Percentiles rank a stretch among this genome's conserved stretches.
Evolutionary conservation across 257 asterid species (phyloP).

Genomic region (Prunella vulgaris): DNA sequence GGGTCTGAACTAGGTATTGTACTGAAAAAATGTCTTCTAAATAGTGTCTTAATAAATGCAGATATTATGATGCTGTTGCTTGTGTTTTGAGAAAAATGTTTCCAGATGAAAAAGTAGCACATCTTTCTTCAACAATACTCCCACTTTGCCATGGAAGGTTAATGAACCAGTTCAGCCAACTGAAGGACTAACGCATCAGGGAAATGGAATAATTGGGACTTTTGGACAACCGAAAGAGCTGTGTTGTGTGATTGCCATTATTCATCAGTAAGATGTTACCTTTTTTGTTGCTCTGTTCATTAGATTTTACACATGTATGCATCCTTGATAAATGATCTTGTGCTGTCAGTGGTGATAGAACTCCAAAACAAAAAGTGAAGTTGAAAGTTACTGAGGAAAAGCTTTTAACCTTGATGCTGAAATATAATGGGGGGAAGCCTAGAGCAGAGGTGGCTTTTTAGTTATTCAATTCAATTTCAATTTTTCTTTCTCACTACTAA

Average conservation of each 20-base stretch:
- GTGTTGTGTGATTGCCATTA: conserved; percentile 85
- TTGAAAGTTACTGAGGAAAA: conserved; percentile 94
- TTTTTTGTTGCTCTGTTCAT: background rate
- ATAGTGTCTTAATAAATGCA: conserved; percentile 27
- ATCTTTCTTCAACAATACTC: conserved; percentile 81
- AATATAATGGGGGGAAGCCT: conserved; percentile 89
- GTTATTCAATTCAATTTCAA: conserved; percentile 12
- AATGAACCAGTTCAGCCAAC: conserved; percentile 76
- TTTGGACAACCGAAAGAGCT: conserved; percentile 96
- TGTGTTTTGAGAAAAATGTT: conserved; percentile 91
- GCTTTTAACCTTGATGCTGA: conserved; percentile 89
- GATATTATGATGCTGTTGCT: conserved; percentile 94
- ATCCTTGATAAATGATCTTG: conserved; percentile 20
- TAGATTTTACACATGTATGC: conserved; percentile 1
- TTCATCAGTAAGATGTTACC: conserved; percentile 75
- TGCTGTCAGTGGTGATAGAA: conserved; percentile 90
- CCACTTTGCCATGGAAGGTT: conserved; percentile 86
- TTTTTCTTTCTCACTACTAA: conserved; percentile 17
- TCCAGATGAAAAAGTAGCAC: conserved; percentile 97
- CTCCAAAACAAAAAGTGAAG: conserved; percentile 99
- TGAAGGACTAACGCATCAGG: conserved; percentile 92
- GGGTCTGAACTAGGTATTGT: background rate
- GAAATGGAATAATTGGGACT: conserved; percentile 87
- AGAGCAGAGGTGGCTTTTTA: conserved; percentile 76
- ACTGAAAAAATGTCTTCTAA: background rate